These are phyloP conservation scores for Coprinopsis marcescibilis DNA, from an alignment of 768 basidiomycete species.

Conservation along the genomic window DNA sequence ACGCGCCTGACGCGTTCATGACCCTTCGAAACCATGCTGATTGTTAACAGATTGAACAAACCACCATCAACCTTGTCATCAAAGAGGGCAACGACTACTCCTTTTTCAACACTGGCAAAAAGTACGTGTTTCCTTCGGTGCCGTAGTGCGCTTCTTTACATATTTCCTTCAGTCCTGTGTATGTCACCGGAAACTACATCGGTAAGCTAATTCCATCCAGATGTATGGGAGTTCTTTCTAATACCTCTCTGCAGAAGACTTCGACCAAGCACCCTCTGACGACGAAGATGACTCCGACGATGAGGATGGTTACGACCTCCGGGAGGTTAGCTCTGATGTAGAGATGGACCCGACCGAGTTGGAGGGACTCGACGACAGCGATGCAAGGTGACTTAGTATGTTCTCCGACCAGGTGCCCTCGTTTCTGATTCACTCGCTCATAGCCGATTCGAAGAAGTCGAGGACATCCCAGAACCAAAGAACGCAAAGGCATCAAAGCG, in stretches of 20 bases:
- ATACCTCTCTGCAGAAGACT: no score
- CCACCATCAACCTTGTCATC: conserved; percentile 63
- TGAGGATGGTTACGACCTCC: conserved; percentile 60
- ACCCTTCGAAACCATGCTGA: conserved; percentile 3
- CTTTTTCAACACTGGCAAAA: conserved; percentile 75
- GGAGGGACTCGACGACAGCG: conserved; percentile 44
- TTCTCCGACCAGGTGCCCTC: neutral
- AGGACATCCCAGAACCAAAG: conserved; percentile 40
- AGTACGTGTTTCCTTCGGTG: conserved; percentile 36
- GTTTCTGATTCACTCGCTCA: neutral
- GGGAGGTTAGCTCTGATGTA: conserved; percentile 78
- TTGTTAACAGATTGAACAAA: conserved; percentile 65
- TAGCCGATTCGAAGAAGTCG: conserved; percentile 71
- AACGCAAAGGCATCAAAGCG: conserved; percentile 62
- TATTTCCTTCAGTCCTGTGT: conserved; percentile 46
- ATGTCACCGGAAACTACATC: conserved; percentile 83
- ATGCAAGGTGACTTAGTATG: conserved; percentile 39
- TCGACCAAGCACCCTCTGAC: conserved; percentile 43
- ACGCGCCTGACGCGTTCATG: conserved; percentile 13
- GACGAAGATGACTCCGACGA: conserved; percentile 43
- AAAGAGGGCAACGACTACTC: conserved; percentile 58
- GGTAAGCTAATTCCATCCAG: conserved; percentile 35
- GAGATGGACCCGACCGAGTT: conserved; percentile 65
- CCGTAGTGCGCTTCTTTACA: neutral
- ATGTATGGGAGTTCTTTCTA: no score